Conservation (phyloP, 2,329 filamentous ascomycete genomes). For the Fusarium lateritium region DNA sequence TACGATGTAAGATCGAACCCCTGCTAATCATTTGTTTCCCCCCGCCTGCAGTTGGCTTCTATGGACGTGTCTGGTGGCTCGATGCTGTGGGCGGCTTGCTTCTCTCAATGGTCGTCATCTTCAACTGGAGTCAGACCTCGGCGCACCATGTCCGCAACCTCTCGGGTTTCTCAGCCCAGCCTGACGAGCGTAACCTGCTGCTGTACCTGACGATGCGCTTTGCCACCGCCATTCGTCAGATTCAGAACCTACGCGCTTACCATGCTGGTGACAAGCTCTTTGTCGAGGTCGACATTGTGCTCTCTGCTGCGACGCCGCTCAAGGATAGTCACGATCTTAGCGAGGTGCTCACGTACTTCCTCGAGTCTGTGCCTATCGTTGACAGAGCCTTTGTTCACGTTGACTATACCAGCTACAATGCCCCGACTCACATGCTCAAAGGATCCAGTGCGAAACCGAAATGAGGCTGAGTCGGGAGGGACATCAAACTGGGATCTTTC, state of each 20-base stretch:
- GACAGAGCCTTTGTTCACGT: conserved; percentile 79
- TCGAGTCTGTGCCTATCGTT: conserved; percentile 86
- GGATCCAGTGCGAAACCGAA: conserved; percentile 43
- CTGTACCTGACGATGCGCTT: conserved; percentile 96
- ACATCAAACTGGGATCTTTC: not conserved
- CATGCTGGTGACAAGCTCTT: conserved; percentile 89
- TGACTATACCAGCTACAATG: conserved; percentile 74
- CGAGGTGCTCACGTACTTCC: conserved; percentile 85
- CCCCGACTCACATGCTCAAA: conserved; percentile 71
- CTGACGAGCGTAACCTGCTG: conserved; percentile 86
- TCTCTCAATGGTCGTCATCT: conserved; percentile 83
- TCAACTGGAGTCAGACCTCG: conserved; percentile 83
- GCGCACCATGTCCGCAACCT: conserved; percentile 85
- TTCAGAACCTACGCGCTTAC: conserved; percentile 88
- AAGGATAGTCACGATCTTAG: conserved; percentile 86
- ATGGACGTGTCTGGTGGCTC: conserved; percentile 85
- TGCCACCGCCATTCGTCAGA: conserved; percentile 87
- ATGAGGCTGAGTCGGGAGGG: conserved; percentile 22
- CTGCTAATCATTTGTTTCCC: conserved; percentile 29
- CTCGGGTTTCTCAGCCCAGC: conserved; percentile 82
- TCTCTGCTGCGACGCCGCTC: conserved; percentile 81
- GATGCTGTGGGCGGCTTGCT: conserved; percentile 84
- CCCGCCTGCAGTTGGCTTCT: conserved; percentile 73
- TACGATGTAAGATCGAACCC: conserved; percentile 18
- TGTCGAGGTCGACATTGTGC: conserved; percentile 85